Base-by-base conservation (phyloP, 257 asterid genomes). In the Salvia hispanica region DNA sequence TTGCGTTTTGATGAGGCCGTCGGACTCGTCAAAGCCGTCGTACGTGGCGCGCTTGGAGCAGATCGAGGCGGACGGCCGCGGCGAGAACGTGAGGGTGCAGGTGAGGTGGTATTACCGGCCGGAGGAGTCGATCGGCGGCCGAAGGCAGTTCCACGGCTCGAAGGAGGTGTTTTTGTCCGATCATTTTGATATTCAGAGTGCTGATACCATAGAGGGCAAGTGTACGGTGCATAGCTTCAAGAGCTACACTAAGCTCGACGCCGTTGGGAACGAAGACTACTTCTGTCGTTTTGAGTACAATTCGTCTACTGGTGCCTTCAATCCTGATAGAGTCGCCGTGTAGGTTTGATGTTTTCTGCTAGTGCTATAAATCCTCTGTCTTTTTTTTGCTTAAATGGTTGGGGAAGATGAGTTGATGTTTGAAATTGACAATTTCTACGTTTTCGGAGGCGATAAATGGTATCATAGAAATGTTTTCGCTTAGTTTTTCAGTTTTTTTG, bases 71-170 rank as follows among this genome's bases (percentile, higher is more conserved):
- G 98, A 90, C 61, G 80, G 83, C 66, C 84, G 95, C 4, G 98
- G 98, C 0, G 75, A 76, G 57, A 88, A 83, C 81, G 92, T 83
- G 45, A 90, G 77, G 89, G 66, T 90, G 58, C 86, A 85, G 43
- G 93, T 88, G 58, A 72, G 97, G 59, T 90, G 98, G 97, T 92
- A 92, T 57, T 92, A 92, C 78, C 94, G 98, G 50, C 98, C 98
- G 71, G 98, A 92, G 67, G 98, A 92, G 76, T 88, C 98, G 69
- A 78, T 90, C 80, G 98, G 96, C 0, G 98, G 98, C 2, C 86
- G 98, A 18, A 75, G 96, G 25, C 96, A 83, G 69, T 92, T 90
- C 61, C 98, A 92, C 77, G 96, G 97, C 72, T 80, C 88, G 25
- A 92, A 92, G 76, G 98, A 92, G 85, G 71, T 92, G 51, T 92